Conservation (phyloP, 495 filamentous ascomycete genomes). For the Lasiosphaeris hirsuta region DNA sequence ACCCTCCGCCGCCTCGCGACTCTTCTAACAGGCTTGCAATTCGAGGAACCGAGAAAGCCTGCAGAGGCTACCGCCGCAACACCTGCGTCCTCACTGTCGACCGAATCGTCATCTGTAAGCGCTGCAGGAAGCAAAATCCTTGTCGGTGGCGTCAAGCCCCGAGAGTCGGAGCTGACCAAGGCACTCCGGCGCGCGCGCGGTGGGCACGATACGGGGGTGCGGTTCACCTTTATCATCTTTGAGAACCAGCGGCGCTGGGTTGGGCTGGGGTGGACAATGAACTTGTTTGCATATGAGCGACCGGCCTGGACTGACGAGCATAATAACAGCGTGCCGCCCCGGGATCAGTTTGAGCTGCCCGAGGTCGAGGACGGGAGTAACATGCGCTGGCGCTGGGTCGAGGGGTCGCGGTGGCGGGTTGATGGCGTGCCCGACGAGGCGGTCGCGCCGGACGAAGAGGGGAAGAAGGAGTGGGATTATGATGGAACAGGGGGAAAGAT, state of each 20-base stretch:
- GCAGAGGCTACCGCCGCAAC: constrained; percentile 10
- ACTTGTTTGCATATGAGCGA: constrained; percentile 83
- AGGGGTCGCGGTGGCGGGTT: constrained; percentile 79
- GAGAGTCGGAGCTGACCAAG: constrained; percentile 38
- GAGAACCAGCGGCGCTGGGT: constrained; percentile 97
- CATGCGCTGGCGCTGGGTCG: constrained; percentile 86
- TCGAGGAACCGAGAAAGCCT: constrained; percentile 44
- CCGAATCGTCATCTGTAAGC: constrained; percentile 7
- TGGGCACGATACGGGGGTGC: constrained; percentile 65
- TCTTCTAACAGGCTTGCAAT: constrained; percentile 74
- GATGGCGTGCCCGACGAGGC: constrained; percentile 66
- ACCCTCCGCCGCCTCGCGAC: constrained; percentile 62
- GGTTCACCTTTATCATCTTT: constrained; percentile 92
- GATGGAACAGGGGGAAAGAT: constrained; percentile 56
- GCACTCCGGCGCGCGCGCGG: constrained; percentile 32
- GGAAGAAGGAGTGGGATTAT: constrained; percentile 49
- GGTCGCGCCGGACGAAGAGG: constrained; percentile 40
- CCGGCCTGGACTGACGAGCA: constrained; percentile 95
- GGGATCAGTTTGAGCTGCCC: constrained; percentile 81
- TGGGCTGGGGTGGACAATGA: constrained; percentile 91
- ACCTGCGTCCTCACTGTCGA: constrained; percentile 14
- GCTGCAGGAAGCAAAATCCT: constrained; percentile 13
- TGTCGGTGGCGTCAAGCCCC: constrained; percentile 13
- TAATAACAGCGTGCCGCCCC: constrained; percentile 71
- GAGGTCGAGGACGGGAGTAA: constrained; percentile 73